Evolutionary conservation across 2,329 filamentous ascomycete species (phyloP), one percentile per base, ranked within the genome.

Genomic region (Fusarium falciforme): DNA sequence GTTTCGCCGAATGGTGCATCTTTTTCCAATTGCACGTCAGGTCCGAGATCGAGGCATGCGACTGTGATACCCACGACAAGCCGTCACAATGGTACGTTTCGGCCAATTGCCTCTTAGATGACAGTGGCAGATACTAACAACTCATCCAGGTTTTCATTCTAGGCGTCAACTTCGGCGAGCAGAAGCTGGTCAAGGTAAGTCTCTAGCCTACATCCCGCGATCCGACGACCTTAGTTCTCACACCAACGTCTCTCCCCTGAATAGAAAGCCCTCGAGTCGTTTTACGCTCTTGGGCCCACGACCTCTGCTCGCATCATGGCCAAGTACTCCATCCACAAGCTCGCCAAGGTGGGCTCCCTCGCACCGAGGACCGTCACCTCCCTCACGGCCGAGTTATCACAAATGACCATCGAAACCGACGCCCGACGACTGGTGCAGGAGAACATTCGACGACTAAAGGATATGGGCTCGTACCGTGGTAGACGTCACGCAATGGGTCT

Each of bases 371-470:
- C 94, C 70, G 86, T 98, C 76, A 92, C 94, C 61, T 92, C 93
- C 62, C 87, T 99, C 70, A 96, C 93, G 25, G 93, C 93, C 60
- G 94, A 97, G 79, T 87, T 99, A 44, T 94, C 94, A 17, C 92
- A 91, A 64, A 95, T 99, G 94, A 97, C 93, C 69, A 94, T 98
- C 78, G 96, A 98, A 83, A 97, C 93, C 82, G 95, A 98, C 79
- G 88, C 97, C 73, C 88, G 91, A 79, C 90, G 93, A 80, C 86
- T 94, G 68, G 85, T 98, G 40, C 89, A 92, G 78, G 94, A 98
- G 59, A 96, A 98, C 80, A 97, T 99, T 77, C 88, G 88, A 81
- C 88, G 96, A 68, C 80, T 99, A 82, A 94, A 93, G 81, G 95
- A 98, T 79, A 98, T 98, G 86, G 95, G 95, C 59, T 92, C 93